Base-by-base conservation (phyloP, 1,284 basidiomycete genomes). In the Baeospora myosura region DNA sequence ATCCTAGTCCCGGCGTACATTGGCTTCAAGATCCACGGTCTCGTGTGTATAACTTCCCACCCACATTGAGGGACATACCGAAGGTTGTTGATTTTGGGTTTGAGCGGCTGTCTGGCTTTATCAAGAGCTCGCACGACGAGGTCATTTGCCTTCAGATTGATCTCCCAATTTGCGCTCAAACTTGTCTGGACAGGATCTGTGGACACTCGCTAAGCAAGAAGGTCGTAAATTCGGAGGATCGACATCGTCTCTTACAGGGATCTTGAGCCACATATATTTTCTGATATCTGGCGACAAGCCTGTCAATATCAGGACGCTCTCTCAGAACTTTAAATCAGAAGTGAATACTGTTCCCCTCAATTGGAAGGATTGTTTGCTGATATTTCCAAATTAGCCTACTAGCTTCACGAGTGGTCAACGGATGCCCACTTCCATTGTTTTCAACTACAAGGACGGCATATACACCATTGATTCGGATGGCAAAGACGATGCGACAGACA, bases 31-130 rank as follows among this genome's bases (percentile, higher is more conserved):
- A 98, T 54, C 87, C 89, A 1, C 74, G 89, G 6, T 88, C 91
- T 0, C 74, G 79, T 4, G 84, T 90, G 5, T 95, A 90, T 65
- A 96, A 96, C 58, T 98, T 91, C 56, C 64, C 81, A 0, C 75
- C 78, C 1, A 76, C 74, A 54, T 64, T 91, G 3, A 76, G 85
- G 56, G 63, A 64, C 5, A 78, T 98, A 33, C 88, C 93, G 0
- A 70, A 78, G 43, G 81, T 92, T 2, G 77, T 77, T n/a, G 79
- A 94, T 38, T 98, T 98, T 54, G 91, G 86, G n/a, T 96, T 92
- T 47, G 79, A 88, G 44, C 77, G 88, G 1, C 62, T 94, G 0
- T 71, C 77, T 3, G 72, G 76, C 0, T 98, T 97, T 53, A 63
- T 90, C 25, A 84, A 74, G 22, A 92, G 91, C 45, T 92, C 88